Conservation (phyloP, 192 early-diverging fungal species). For the Coemansia sp. region DNA sequence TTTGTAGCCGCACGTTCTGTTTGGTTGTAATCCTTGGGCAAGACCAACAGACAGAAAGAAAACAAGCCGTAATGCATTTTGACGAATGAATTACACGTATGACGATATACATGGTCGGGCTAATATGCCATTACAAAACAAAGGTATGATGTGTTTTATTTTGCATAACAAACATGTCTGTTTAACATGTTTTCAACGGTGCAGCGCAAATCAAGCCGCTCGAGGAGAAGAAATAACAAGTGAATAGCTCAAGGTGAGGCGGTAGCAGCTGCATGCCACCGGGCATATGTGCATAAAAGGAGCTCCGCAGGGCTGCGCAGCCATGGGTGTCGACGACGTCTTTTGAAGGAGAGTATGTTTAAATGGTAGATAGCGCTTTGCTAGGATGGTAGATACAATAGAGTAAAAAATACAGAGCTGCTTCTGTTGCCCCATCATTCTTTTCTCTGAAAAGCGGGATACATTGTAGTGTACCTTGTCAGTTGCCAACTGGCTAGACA, state of each 20-base stretch:
- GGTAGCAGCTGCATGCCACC: conserved; percentile 9
- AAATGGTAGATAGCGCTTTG: neutral
- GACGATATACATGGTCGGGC: neutral
- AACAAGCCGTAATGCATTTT: neutral
- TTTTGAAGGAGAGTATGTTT: neutral
- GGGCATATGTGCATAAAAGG: neutral
- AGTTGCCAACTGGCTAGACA: neutral
- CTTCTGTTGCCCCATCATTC: neutral
- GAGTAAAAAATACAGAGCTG: neutral
- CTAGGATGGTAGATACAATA: neutral
- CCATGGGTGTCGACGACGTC: neutral
- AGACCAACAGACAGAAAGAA: neutral
- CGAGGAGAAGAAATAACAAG: neutral
- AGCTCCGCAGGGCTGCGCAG: conserved; percentile 1
- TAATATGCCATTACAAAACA: neutral
- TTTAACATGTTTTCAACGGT: neutral
- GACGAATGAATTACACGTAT: neutral
- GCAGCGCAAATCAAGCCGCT: neutral
- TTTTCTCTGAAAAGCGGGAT: neutral
- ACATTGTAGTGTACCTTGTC: conserved; percentile 12
- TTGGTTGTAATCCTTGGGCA: neutral
- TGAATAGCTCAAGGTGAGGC: neutral
- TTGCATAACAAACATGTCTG: neutral
- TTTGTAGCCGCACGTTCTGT: neutral
- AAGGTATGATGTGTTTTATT: neutral